Conservation (phyloP, 306 rosid genomes). For the Arachis hypogaea region DNA sequence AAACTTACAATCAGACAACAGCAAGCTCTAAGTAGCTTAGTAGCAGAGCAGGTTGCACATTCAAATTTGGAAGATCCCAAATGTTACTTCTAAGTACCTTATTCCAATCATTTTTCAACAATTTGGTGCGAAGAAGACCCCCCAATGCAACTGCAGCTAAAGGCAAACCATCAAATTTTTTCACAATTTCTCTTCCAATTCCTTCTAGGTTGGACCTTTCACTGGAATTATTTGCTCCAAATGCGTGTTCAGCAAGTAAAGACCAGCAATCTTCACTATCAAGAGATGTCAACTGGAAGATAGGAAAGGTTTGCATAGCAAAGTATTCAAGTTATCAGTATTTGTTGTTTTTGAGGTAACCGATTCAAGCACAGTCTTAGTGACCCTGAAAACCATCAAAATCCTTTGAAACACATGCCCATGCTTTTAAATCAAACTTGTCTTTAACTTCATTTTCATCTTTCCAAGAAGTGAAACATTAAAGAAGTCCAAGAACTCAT, state of each 20-base stretch:
- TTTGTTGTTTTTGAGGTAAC: neutral
- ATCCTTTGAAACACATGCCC: constrained; percentile 27
- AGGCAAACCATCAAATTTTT: neutral
- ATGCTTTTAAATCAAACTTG: constrained; percentile 4
- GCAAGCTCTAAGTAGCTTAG: neutral
- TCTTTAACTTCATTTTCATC: neutral
- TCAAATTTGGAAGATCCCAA: neutral
- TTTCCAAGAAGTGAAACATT: constrained; percentile 4
- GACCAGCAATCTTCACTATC: constrained; percentile 3
- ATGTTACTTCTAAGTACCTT: neutral
- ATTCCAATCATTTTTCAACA: no score
- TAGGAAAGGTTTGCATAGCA: constrained; percentile 14
- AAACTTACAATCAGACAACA: neutral
- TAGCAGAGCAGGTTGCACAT: neutral
- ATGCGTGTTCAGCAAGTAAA: constrained; percentile 18
- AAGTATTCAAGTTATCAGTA: neutral
- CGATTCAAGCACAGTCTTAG: constrained; percentile 2
- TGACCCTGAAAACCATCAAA: constrained; percentile 5
- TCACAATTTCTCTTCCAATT: neutral
- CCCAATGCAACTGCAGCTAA: no score
- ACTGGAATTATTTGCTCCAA: neutral
- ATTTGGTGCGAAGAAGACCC: no score
- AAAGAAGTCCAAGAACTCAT: constrained; percentile 18
- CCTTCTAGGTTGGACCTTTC: neutral
- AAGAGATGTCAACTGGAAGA: neutral